Evolutionary conservation across 2,329 filamentous ascomycete species (phyloP), one percentile per base, ranked within the genome.

Genomic region (Periconia sp.): DNA sequence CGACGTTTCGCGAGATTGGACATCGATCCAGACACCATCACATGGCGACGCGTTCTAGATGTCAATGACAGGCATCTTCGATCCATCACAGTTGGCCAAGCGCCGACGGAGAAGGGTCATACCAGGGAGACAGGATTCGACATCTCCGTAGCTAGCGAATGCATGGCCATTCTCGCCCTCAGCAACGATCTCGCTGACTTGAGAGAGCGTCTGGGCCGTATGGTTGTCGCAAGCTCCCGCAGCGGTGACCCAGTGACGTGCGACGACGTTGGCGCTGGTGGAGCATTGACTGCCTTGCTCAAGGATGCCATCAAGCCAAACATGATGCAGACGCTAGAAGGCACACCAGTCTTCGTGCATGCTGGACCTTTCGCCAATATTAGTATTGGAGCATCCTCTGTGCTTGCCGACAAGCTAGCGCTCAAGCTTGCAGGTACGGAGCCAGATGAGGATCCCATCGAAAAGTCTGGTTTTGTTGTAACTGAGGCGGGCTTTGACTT

Each of bases 401-500:
- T 97, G 44, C 80, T 99, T 45, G 92, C 94, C 12, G 94, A 97
- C 70, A 95, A 92, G 75, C 84, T 99, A 69, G 94, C 94, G 1
- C 78, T 99, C 54, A 99, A 99, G 80, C 86, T 99, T 52, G 88
- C 91, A 4, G 94, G 94, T 64, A 96, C 92, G 2, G 94, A 99
- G 73, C 81, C 85, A 5, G 92, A 95, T 54, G 94, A 97, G 76
- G 83, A 95, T 60, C 83, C 92, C 63, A 78, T 84, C 36, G 78
- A 85, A 57, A 92, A 94, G 78, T 83, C 88, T 21, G 94, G 94
- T 8, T 97, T 94, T 61, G 92, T 96, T 16, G 86, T 99, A 25
- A 99, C 94, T 2, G 94, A 99, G 73, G 92, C 94, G 39, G 94
- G 94, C 8, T 99, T 99, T 71, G 94, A 99, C 73, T 99, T 99